These are phyloP conservation scores for Achlya hypogyna DNA, from an alignment of 352 stramenopile genomes.

Conservation along the genomic window DNA sequence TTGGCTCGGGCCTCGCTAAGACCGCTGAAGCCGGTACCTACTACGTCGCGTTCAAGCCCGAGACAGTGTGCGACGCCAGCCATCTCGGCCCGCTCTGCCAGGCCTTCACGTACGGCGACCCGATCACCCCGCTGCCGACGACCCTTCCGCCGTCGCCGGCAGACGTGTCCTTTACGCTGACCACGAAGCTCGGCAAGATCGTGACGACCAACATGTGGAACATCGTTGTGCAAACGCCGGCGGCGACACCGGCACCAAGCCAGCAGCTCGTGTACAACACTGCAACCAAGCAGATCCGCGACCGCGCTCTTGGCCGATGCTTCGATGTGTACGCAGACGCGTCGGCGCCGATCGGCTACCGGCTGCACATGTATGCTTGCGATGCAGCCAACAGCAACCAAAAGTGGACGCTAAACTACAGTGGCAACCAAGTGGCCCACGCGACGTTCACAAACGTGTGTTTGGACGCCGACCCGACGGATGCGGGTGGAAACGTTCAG, in stretches of 20 bases:
- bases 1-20: constrained; percentile 42
- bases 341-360: constrained; percentile 43
- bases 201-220: no score
- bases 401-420: constrained; percentile 44
- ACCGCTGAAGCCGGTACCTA: constrained; percentile 59
- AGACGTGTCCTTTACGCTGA: constrained; percentile 17
- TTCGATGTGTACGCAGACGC: constrained; percentile 42
- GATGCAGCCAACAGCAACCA: constrained; percentile 46
- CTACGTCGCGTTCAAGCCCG: constrained; percentile 55
- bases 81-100: neutral
- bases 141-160: constrained; percentile 53
- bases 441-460: neutral
- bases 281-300: constrained; percentile 37
- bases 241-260: neutral
- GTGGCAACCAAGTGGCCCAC: constrained; percentile 26
- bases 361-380: constrained; percentile 42
- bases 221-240: neutral
- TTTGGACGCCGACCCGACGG: constrained; percentile 33
- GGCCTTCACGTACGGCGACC: neutral
- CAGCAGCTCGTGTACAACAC: constrained; percentile 54
- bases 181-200: neutral
- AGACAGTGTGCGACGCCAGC: constrained; percentile 48
- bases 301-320: constrained; percentile 52
- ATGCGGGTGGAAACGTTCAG: constrained; percentile 48
- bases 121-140: neutral